Evolutionary conservation across 108 stramenopile species (phyloP), one percentile per base, ranked within the genome.

Genomic region (Nitzschia putrida): DNA sequence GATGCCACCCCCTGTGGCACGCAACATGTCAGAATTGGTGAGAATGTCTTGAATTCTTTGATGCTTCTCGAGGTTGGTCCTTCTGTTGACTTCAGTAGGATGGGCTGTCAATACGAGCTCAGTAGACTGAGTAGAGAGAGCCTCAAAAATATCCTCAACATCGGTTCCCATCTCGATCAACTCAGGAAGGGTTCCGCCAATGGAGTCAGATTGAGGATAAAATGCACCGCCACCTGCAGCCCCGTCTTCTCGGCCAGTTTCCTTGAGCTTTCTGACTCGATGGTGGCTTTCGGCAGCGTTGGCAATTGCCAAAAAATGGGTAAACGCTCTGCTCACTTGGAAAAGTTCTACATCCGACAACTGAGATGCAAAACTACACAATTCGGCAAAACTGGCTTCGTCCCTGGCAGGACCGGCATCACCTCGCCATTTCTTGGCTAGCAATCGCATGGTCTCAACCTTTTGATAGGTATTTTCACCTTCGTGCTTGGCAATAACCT

Each of bases 51-150:
- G 89, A 11, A 95, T 74, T 3, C 89, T 75, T 1, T 80, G 58
- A 26, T 95, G 89, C 66, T 95, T 95, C 51, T 88, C 83, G 26
- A 97, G 77, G 56, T 95, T 77, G 0, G 96, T 96, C 39, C 97
- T 85, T 21, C 98, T 91, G 79, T 98, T 97, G 56, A 98, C 95
- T 83, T 98, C 96, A 21, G 98, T 97, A 3, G 98, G 98, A 61
- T 98, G 98, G 10, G 98, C 98, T 14, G 98, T 98, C 51, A 98
- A 74, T 9, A 98, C 96, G 18, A 97, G 76, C 67, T 98, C 98
- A 8, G 93, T 90, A 51, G 83, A 78, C 65, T 98, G 98, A 20
- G 54, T 81, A 53, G 80, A 68, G 10, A 98, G 66, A 14, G 91
- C 81, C 18, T 95, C 78, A 73, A 64, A 93, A 24, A 97, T 72